These are phyloP conservation scores for Leucogyrophana mollusca DNA, from an alignment of 768 basidiomycete species.

Conservation along the genomic window DNA sequence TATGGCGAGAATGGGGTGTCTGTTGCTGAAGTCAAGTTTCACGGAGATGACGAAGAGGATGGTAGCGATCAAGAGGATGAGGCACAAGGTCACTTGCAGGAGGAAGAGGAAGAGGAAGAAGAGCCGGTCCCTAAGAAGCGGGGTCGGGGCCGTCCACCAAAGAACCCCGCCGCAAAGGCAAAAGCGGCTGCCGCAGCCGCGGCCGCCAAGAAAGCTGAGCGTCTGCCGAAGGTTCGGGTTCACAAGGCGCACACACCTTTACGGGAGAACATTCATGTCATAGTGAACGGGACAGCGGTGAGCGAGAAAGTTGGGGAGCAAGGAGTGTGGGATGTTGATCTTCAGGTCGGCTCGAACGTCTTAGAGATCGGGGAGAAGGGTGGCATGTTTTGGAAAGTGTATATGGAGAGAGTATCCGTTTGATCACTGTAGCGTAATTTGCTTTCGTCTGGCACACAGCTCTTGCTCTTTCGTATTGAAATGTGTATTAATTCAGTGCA, in stretches of 20 bases:
- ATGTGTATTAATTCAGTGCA: slow-evolving; percentile 26
- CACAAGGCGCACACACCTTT: slow-evolving; percentile 38
- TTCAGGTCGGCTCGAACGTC: slow-evolving; percentile 57
- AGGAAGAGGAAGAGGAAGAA: slow-evolving; percentile 41
- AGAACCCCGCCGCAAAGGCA: slow-evolving; percentile 30
- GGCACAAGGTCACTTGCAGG: slow-evolving; percentile 39
- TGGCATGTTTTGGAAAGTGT: slow-evolving; percentile 70
- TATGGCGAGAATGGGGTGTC: slow-evolving; percentile 55
- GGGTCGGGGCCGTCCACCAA: slow-evolving; percentile 35
- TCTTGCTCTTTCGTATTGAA: slow-evolving; percentile 30
- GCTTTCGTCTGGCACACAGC: slow-evolving; percentile 12
- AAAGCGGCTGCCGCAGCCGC: slow-evolving; percentile 28
- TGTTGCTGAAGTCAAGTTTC: slow-evolving; percentile 52
- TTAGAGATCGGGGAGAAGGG: slow-evolving; percentile 75
- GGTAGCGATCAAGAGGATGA: slow-evolving; percentile 57
- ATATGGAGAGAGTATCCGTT: slow-evolving; percentile 46
- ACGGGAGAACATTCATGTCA: slow-evolving; percentile 55
- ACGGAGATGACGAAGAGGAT: slow-evolving; percentile 58
- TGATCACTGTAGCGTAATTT: slow-evolving; percentile 13
- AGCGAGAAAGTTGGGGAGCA: slow-evolving; percentile 43
- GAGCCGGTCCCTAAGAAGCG: slow-evolving; percentile 40
- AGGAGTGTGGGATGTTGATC: slow-evolving; percentile 61
- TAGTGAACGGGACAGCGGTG: slow-evolving; percentile 57
- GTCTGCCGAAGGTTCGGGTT: slow-evolving; percentile 39
- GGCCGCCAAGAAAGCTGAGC: slow-evolving; percentile 30